Conservation (phyloP, 257 asterid genomes). For the Hygrophila difformis region DNA sequence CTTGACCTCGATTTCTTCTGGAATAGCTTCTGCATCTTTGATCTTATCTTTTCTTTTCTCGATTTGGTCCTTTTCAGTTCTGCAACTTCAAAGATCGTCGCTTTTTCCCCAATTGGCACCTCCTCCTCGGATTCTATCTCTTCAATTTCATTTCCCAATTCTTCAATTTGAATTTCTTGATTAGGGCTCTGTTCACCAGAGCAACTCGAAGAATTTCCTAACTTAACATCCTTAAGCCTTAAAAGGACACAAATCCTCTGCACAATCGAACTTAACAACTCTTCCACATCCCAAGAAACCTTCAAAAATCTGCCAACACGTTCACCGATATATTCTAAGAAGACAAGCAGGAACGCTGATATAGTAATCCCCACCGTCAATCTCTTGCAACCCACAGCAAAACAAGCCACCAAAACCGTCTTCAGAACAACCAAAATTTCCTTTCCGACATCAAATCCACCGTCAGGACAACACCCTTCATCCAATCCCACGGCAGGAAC, state of each 20-base stretch:
- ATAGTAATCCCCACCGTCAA: conserved; percentile 55
- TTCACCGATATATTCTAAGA: conserved; percentile 42
- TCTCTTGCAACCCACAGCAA: conserved; percentile 49
- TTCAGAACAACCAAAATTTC: conserved; percentile 30
- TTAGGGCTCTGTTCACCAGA: neutral
- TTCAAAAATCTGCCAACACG: conserved; percentile 6
- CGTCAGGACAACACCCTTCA: neutral
- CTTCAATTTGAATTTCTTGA: conserved; percentile 20
- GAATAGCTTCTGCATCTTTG: conserved; percentile 45
- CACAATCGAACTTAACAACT: neutral
- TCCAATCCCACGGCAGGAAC: conserved; percentile 5
- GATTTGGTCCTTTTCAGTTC: conserved; percentile 31
- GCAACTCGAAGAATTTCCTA: no score
- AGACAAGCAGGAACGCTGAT: conserved; percentile 46
- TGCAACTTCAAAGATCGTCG: conserved; percentile 5
- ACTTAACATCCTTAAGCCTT: conserved; percentile 9
- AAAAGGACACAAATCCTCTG: neutral
- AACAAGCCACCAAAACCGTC: conserved; percentile 46
- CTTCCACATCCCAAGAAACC: conserved; percentile 18
- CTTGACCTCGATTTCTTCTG: conserved; percentile 31
- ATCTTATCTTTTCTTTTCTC: conserved; percentile 36
- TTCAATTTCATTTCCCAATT: neutral
- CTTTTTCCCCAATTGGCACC: conserved; percentile 25
- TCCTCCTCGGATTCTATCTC: conserved; percentile 17
- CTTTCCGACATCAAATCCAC: conserved; percentile 17